Conservation (phyloP, 805 yeast species). For the Wickerhamiella azymoides region DNA sequence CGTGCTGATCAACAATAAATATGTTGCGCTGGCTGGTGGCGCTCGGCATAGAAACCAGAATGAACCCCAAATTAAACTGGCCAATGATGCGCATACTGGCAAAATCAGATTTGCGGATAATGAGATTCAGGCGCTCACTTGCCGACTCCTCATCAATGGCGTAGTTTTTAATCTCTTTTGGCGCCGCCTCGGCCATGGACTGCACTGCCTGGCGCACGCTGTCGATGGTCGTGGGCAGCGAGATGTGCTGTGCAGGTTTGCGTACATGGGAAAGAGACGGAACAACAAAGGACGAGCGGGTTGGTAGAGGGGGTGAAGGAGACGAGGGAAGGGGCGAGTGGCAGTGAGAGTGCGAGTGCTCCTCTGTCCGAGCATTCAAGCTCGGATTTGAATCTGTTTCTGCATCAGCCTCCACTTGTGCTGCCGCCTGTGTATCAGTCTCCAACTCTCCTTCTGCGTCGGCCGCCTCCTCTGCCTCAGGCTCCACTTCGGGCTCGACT, state of each 20-base stretch:
- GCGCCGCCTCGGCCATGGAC: not conserved
- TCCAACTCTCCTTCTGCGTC: slow-evolving; percentile 14
- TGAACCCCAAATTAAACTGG: slow-evolving; percentile 90
- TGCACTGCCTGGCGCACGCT: slow-evolving; percentile 8
- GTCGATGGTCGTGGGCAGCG: slow-evolving; percentile 13
- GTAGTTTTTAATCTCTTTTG: slow-evolving; percentile 13
- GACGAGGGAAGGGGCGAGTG: slow-evolving; percentile 3
- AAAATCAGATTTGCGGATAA: slow-evolving; percentile 62
- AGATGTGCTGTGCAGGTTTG: slow-evolving; percentile 11
- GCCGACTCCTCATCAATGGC: slow-evolving; percentile 37
- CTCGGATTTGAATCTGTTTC: no score
- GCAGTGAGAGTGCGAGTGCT: not conserved
- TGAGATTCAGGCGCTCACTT: slow-evolving; percentile 44
- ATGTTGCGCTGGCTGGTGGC: slow-evolving; percentile 28
- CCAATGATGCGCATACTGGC: slow-evolving; percentile 67
- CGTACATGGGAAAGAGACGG: slow-evolving; percentile 5
- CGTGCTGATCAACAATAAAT: slow-evolving; percentile 93
- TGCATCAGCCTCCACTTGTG: no score
- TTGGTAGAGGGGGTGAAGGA: not conserved
- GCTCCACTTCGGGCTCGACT: slow-evolving; percentile 12
- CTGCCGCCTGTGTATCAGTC: no score
- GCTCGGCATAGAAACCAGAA: slow-evolving; percentile 45
- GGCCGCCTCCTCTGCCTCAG: slow-evolving; percentile 10
- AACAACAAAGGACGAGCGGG: not conserved
- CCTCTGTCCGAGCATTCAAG: no score